These are phyloP conservation scores for Triticum timopheevii DNA, from an alignment of 176 grass and related monocot genomes.

Conservation along the genomic window DNA sequence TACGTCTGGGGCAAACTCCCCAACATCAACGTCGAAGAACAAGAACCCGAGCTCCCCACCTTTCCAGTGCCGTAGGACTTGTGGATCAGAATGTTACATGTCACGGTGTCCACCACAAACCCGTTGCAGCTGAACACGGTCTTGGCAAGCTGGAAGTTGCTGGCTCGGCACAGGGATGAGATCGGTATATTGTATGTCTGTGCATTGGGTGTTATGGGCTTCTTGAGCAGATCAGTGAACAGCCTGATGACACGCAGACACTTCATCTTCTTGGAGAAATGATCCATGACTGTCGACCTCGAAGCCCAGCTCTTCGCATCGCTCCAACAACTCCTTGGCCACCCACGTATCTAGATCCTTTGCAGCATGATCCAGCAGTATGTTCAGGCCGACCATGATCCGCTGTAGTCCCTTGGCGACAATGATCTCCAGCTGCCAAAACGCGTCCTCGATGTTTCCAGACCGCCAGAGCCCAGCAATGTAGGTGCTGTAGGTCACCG, in stretches of 20 bases:
- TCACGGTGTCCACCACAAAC: slow-evolving; percentile 60
- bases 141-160: slow-evolving; percentile 62
- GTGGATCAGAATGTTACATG: slow-evolving; percentile 72
- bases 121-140: slow-evolving; percentile 53
- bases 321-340: slow-evolving; percentile 61
- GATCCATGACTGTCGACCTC: slow-evolving; percentile 72
- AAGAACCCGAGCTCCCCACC: slow-evolving; percentile 61
- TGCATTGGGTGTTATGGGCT: slow-evolving; percentile 48
- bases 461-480: slow-evolving; percentile 64
- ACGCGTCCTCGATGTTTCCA: slow-evolving; percentile 39
- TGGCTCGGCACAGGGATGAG: slow-evolving; percentile 60
- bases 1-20: slow-evolving; percentile 53
- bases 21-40: slow-evolving; percentile 42
- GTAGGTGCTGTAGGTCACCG: slow-evolving; percentile 78
- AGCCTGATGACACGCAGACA: slow-evolving; percentile 66
- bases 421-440: slow-evolving; percentile 55
- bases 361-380: slow-evolving; percentile 58
- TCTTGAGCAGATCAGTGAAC: slow-evolving; percentile 75
- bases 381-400: slow-evolving; percentile 70
- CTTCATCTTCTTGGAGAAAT: slow-evolving; percentile 59
- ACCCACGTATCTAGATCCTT: slow-evolving; percentile 53
- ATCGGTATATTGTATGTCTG: slow-evolving; percentile 72
- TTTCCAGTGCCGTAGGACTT: slow-evolving; percentile 55
- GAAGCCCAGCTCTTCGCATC: slow-evolving; percentile 70
- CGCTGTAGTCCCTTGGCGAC: slow-evolving; percentile 55